Base-by-base conservation (phyloP, 2,329 filamentous ascomycete species). In the Fusarium sp. region DNA sequence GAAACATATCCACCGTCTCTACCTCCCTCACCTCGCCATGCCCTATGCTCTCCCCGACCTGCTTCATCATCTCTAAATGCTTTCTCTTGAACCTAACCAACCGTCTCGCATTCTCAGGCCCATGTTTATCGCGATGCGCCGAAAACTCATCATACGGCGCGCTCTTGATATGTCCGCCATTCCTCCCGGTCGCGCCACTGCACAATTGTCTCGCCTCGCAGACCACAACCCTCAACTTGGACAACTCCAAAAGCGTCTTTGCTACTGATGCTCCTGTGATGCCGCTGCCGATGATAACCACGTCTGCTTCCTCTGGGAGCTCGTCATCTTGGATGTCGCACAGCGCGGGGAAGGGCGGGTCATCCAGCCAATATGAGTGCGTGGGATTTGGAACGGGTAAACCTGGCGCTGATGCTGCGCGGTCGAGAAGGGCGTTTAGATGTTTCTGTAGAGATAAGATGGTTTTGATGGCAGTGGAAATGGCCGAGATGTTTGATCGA, bases 251-350 rank as follows among this genome's bases (percentile, higher is more conserved):
- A 5, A 77, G 58, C 1, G 74, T 71, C 56, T 69, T 78, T 2
- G 71, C 73, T 2, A 75, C 67, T 1, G 76, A 70, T 6, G 79
- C 81, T 11, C 81, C 84, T 3, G 85, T 84, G 61, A 88, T 87
- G 2, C 87, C 87, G 36, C 85, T 87, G 22, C 87, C 85, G 65
- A 88, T 83, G 40, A 88, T 81, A 19, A 85, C 81, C 3, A 87
- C 74, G 58, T 88, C 86, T 7, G 80, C 81, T 8, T 77, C 71
- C 3, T 69, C 44, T 0, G 83, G 82, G 9, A 85, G 71, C 10
- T 65, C 21, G 3, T 64, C 60, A 3, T 73, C 64, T 33, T 76
- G 75, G 4, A 75, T 70, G 47, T 80, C 66, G 49, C 79, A 77
- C 13, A 85, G 77, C 21, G 80, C 75, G 6, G 82, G 81, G 70